Conservation (phyloP, 2,329 filamentous ascomycete genomes). For the Oidium heveae region DNA sequence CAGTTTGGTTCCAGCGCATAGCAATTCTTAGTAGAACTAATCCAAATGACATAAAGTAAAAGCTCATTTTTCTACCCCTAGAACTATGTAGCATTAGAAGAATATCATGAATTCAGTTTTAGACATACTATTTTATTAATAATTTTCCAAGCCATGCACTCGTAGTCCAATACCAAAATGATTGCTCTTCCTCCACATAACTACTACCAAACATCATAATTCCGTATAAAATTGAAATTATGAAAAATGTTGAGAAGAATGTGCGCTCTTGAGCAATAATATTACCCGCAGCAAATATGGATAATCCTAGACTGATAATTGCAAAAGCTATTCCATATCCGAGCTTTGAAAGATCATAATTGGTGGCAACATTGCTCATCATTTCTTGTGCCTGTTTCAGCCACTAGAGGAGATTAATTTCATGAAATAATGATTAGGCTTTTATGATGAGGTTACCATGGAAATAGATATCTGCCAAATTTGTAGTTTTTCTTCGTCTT, state of each 20-base stretch:
- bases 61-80: not conserved
- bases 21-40: slow-evolving; percentile 36
- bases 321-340: slow-evolving; percentile 19
- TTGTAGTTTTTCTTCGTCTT: slow-evolving; percentile 13
- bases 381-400: slow-evolving; percentile 32
- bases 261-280: slow-evolving; percentile 17
- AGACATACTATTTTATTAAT: slow-evolving; percentile 18
- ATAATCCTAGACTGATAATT: slow-evolving; percentile 14
- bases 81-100: not conserved
- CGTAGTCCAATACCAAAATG: slow-evolving; percentile 90
- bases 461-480: slow-evolving; percentile 21
- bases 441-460: slow-evolving; percentile 9
- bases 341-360: slow-evolving; percentile 54
- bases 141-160: slow-evolving; percentile 41
- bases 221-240: slow-evolving; percentile 38
- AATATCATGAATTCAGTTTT: not conserved
- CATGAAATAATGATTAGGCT: not conserved
- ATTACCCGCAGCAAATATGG: slow-evolving; percentile 15
- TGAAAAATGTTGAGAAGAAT: slow-evolving; percentile 19
- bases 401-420: slow-evolving; percentile 13
- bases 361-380: slow-evolving; percentile 77
- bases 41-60: slow-evolving; percentile 10
- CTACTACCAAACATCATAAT: slow-evolving; percentile 95
- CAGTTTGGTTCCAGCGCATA: slow-evolving; percentile 84
- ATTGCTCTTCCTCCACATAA: slow-evolving; percentile 93